phyloP scores from a whole-genome alignment of 2,329 filamentous ascomycete genomes.

The Fusarium proliferatum region DNA sequence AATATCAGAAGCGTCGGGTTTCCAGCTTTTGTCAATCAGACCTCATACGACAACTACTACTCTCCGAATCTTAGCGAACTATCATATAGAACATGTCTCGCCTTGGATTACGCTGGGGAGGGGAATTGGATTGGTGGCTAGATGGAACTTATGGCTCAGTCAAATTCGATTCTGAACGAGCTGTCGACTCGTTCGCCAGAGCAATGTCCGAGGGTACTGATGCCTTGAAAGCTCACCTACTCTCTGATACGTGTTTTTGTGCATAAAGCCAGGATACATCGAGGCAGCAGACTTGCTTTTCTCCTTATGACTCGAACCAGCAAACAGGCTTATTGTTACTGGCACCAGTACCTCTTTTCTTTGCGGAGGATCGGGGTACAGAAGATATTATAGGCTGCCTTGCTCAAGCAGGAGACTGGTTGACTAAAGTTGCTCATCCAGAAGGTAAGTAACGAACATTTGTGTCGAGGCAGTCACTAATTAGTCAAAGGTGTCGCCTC shows the following conservation, averaged over 20 bases:
- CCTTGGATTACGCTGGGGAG: neutral
- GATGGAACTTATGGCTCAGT: neutral
- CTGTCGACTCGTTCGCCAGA: neutral
- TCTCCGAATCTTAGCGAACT: neutral
- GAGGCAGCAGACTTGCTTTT: neutral
- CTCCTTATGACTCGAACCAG: neutral
- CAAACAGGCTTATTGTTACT: neutral
- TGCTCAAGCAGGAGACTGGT: neutral
- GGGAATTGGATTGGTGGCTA: neutral
- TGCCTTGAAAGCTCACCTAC: neutral
- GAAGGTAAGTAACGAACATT: neutral
- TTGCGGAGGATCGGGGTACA: neutral
- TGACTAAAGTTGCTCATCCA: neutral
- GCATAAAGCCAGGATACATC: neutral
- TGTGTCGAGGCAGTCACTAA: neutral
- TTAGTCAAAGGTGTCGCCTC: neutral
- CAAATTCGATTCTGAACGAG: neutral
- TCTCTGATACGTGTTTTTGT: neutral
- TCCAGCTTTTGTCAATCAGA: neutral
- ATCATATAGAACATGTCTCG: neutral
- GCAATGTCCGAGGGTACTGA: neutral
- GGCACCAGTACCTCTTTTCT: neutral
- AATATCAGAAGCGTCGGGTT: neutral
- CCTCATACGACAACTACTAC: neutral
- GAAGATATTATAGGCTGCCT: neutral